phyloP scores from a whole-genome alignment of 75 land plant genomes.

The Pinus albicaulis region DNA sequence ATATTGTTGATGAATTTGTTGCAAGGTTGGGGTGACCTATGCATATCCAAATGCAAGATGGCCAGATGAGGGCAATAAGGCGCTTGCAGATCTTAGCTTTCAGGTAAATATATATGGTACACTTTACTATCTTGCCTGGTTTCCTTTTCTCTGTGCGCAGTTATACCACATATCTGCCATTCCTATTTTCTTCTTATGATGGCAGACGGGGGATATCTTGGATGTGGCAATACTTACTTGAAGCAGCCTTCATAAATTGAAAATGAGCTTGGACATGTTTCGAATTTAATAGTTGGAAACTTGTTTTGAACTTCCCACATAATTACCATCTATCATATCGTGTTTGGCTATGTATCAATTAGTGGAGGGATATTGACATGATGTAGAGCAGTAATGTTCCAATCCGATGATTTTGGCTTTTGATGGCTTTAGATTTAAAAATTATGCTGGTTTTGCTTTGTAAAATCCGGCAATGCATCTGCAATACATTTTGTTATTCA shows the following conservation, averaged over 20 bases:
- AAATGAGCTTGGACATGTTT: background rate
- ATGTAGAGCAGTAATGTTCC: background rate
- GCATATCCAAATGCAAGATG: conserved; percentile 41
- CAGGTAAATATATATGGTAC: conserved; percentile 33
- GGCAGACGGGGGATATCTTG: conserved; percentile 69
- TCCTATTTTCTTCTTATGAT: background rate
- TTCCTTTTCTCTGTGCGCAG: background rate
- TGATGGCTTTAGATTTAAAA: background rate
- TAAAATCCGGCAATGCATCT: background rate
- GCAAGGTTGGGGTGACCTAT: conserved; percentile 59
- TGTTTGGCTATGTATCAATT: background rate
- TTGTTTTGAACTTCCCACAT: background rate
- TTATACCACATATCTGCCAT: background rate
- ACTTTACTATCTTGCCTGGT: background rate
- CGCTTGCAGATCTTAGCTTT: conserved; percentile 53
- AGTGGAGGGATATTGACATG: background rate
- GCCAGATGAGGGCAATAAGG: conserved; percentile 37
- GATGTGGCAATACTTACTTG: conserved; percentile 57
- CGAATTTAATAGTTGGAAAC: background rate
- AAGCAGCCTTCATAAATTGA: background rate
- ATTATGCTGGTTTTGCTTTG: background rate
- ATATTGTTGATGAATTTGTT: background rate
- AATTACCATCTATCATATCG: background rate
- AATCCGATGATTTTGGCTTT: background rate
- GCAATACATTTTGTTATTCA: too few species aligned